Evolutionary conservation across 139 green algal genomes (phyloP), one percentile per base, ranked within the genome.

Genomic region (Tetradesmus lagerheimii): DNA sequence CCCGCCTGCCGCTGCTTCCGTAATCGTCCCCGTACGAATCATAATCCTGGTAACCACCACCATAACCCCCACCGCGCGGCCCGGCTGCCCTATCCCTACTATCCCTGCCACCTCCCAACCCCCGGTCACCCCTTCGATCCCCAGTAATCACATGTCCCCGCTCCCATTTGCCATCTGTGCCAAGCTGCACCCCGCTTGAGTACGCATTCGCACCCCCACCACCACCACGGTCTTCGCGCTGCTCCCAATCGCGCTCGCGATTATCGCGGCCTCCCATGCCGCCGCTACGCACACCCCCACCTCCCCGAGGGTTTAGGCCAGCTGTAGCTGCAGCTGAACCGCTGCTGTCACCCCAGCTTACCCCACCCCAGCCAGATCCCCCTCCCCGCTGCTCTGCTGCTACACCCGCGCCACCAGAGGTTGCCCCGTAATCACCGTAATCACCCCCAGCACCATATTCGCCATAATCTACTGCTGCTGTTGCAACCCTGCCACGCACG

Each of bases 131-230:
- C 3, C 83, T 5, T 34, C 62, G 57, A 1, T 79, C 83, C 3
- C 85, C 45, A 4, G 18, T 14, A 50, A 89, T 89, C 4, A 89
- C 74, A 43, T 89, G 74, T 20, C 85, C 85, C 14, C 85, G 74
- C 29, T 89, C 85, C 85, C 85, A 89, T 31, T 89, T 89, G 9
- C 85, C 85, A 5, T 89, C 67, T 2, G 45, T 43, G n/a, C 67
- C 77, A 4, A 89, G 77, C 67, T 80, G 45, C 29, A 89, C 74
- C 4, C 67, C 67, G 2, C 45, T 27, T 12, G 18, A 27, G 35
- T 15, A 8, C 41, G 50, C 50, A 27, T 64, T 20, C 0, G 50
- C 3, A 64, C 50, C 16, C 15, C 50, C 3, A 2, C 12, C 50
- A 18, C 11, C 45, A 64, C 15, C 15, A 2, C 50, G 50, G 3